Evolutionary conservation across 225 moss, liverwort and hornwort genomes (phyloP), one percentile per base, ranked within the genome.

Genomic region (Bryoerythrophyllum caledonicum): DNA sequence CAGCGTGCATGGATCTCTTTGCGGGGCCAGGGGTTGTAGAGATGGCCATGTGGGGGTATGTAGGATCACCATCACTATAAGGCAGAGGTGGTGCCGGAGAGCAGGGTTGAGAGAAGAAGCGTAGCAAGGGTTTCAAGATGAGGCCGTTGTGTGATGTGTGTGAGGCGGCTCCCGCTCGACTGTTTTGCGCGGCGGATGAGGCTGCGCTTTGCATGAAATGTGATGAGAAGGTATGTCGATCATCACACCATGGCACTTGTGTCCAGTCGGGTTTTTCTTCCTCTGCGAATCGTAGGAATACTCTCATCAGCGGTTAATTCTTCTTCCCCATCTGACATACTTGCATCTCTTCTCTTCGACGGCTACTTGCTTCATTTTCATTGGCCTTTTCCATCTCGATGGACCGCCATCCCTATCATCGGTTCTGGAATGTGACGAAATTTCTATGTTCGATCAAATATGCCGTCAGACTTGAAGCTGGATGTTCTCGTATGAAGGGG

Each of bases 151-250:
- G 96, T 78, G 96, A 97, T 81, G 91, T 94, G 51, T 97, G 96
- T 73, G 96, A 97, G 80, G 92, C 94, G 63, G 92, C 92, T 23
- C 92, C 96, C 43, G 96, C 96, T 55, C 87, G 87, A 8, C 81
- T 94, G 2, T 97, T 97, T 60, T 97, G 96, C 78, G 92, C 94
- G n/a, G 94, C 96, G n/a, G 96, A 97, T 73, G 96, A 97, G 82
- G 96, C 96, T 80, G 96, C 96, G 66, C 89, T 97, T 9, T 97
- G 96, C 80, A 32, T 74, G 72, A 90, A 90, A 73, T 97, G 96
- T 65, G 96, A 97, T 65, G 94, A 90, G 63, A 94, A 97, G 94
- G 96, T 96, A 67, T 63, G 67, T 62, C 20, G 61, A 34, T 62
- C 16, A 44, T 30, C 20, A 30, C 13, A 21, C 49, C 24, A 8